Base-by-base conservation (phyloP, 306 rosid genomes). In the Glycine tomentella region DNA sequence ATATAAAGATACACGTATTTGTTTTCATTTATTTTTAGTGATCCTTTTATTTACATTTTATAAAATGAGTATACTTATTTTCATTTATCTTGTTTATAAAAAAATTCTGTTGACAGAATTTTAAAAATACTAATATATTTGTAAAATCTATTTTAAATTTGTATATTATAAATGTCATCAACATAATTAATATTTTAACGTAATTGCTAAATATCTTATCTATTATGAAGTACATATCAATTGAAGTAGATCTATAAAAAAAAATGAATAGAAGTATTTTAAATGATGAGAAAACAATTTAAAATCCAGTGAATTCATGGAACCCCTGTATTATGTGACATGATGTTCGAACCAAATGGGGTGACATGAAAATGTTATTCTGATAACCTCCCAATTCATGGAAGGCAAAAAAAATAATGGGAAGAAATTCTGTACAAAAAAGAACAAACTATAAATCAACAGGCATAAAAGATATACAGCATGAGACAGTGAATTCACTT, bases 371-470 rank as follows among this genome's bases (percentile, higher is more conserved):
- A 75, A 76, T 81, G 69, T 65, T 83, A 86, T 64, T 77, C 42
- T 50, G 78, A 78, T 57, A 69, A 63, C 77, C 84, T 65, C 31
- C 83, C 81, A 56, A 74, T 46, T 57, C 68, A 69, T 73, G 86
- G 51, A 74, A 81, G 81, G 73, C 31, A 77, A 80, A 77, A 61
- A 25, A 64, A 75, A 33, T 15, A 76, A 80, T 67, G 72, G 44
- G 62, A 62, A 68, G 25, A 77, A 55, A 69, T 81, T 87, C 20
- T 84, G 80, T 87, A 84, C 87, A 87, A 77, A 16, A 25, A 25
- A 25, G 85, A 84, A 69, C 86, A 84, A 75, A 74, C 58, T 80
- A 50, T 76, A 14, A 25, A 79, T 70, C 53, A 65, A 1, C 64
- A 15, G 46, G 69, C 12, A 51, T n/a, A 36, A 72, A 25, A 58